Conservation (phyloP, 169 alveolate genomes). For the Miamiensis avidus region DNA sequence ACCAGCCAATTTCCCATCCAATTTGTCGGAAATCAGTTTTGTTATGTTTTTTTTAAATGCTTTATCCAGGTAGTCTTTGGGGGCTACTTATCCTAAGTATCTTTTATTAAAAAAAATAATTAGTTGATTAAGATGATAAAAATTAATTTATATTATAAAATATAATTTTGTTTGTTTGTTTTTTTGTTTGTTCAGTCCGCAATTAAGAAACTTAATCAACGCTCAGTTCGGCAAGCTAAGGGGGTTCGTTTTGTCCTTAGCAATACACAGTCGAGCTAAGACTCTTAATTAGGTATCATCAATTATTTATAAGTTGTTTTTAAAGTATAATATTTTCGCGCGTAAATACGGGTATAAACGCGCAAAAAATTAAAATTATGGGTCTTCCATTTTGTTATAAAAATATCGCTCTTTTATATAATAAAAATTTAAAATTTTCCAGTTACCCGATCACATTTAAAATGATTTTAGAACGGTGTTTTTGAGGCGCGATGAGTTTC, state of each 20-base stretch:
- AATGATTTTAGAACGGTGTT: background rate
- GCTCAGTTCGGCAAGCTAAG: background rate
- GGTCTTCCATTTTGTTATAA: background rate
- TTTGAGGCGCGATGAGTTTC: slow-evolving; percentile 6
- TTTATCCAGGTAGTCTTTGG: slow-evolving; percentile 5
- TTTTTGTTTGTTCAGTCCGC: too few species aligned
- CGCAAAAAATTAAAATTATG: background rate
- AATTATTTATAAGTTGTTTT: too few species aligned
- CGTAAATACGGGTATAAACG: too few species aligned
- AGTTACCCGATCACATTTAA: background rate
- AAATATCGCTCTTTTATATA: too few species aligned
- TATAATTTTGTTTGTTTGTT: too few species aligned
- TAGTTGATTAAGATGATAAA: background rate
- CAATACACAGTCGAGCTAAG: background rate
- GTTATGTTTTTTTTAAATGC: slow-evolving; percentile 14
- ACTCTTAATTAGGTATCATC: background rate
- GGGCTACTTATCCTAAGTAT: slow-evolving; percentile 6
- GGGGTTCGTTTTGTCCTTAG: background rate
- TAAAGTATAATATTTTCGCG: too few species aligned
- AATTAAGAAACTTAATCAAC: background rate
- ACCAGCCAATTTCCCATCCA: slow-evolving; percentile 1
- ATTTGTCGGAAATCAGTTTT: slow-evolving; percentile 9
- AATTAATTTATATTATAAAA: too few species aligned
- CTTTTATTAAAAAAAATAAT: too few species aligned
- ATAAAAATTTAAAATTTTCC: too few species aligned